phyloP scores from a whole-genome alignment of 108 stramenopile genomes.

The Mayamaea pseudoterrestris region DNA sequence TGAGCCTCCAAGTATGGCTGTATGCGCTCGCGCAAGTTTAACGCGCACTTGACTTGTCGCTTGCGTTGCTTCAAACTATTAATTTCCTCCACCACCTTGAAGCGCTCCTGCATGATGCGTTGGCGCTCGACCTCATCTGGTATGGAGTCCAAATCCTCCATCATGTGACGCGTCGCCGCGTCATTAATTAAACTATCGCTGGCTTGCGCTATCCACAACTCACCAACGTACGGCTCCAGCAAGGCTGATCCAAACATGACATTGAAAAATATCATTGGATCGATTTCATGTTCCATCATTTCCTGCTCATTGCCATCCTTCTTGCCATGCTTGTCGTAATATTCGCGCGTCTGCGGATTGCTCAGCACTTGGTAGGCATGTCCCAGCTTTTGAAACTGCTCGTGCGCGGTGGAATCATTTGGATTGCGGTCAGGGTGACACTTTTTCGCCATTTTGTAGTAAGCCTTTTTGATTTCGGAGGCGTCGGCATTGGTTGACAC shows the following conservation, averaged over 20 bases:
- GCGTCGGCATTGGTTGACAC: constrained; percentile 68
- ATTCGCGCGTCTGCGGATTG: constrained; percentile 65
- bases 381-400: constrained; percentile 79
- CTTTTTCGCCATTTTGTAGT: constrained; percentile 26
- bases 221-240: constrained; percentile 79
- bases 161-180: constrained; percentile 3
- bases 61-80: constrained; percentile 61
- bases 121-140: background rate
- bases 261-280: constrained; percentile 76
- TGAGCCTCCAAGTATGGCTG: constrained; percentile 43
- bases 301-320: constrained; percentile 34
- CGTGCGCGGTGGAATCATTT: constrained; percentile 72
- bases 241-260: constrained; percentile 80
- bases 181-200: constrained; percentile 73
- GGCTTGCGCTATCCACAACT: constrained; percentile 74
- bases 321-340: constrained; percentile 79
- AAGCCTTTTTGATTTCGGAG: constrained; percentile 62
- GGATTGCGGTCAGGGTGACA: constrained; percentile 83
- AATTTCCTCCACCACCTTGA: constrained; percentile 37
- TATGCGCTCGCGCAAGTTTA: constrained; percentile 51
- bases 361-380: constrained; percentile 87
- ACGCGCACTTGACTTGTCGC: constrained; percentile 59
- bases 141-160: background rate
- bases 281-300: constrained; percentile 48
- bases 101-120: constrained; percentile 17